Evolutionary conservation across 331 rosid species (phyloP), one percentile per base, ranked within the genome.

Genomic region (Malus hybrid): DNA sequence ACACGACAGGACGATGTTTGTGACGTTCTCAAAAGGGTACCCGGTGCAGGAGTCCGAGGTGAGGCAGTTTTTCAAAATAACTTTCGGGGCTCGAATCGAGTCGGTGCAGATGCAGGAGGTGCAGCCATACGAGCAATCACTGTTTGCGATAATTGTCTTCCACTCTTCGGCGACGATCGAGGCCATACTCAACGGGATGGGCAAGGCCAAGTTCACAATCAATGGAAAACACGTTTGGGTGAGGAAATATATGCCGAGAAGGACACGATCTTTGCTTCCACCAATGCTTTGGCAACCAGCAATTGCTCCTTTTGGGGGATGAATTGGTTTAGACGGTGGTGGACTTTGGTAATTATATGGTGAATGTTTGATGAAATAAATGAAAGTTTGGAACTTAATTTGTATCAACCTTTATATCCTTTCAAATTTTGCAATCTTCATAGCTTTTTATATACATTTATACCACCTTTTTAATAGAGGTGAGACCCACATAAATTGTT

Each of bases 141-240:
- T 93, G 2, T 93, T 87, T 46, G 98, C 93, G 61, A 80, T 85
- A 1, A 64, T 93, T 7, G 88, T 93, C 34, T 89, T 93, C 34
- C 74, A 29, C 6, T 48, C 27, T 0, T 28, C 72, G 1, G 50
- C 83, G 2, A 78, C 84, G 52, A 82, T 89, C 75, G 86, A 88
- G 1, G 12, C 18, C 69, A 78, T 93, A 7, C 87, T 93, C 6
- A 24, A 77, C n/a, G 96, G 96, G 3, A 67, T 42, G 34, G 24
- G 12, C 1, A 91, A 83, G 31, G 92, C 74, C 3, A 93, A 91
- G 36, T 91, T 87, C 50, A 69, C 85, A 1, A 91, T 93, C 71
- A 89, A 87, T 63, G 96, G 96, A 5, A 93, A 91, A 73, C 93
- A 93, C 46, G 89, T 88, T 0, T 93, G 98, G 93, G 91, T 86